A percentile compares a stretch with the other conserved stretches of the same genome.
Conservation (phyloP, 169 alveolate genomes). For the Cytauxzoon felis region DNA sequence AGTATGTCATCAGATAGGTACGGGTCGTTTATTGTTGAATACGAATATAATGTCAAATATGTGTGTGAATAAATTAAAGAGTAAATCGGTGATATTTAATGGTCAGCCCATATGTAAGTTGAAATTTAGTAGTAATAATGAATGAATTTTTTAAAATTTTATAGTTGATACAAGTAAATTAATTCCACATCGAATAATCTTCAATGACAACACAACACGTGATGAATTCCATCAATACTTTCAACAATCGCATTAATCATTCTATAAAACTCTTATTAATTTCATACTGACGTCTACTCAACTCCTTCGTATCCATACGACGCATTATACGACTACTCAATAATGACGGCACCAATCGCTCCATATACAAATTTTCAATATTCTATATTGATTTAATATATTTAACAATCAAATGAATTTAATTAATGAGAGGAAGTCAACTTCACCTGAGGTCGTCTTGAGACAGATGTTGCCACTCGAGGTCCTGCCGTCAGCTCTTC, state of each 20-base stretch:
- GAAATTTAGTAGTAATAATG: background rate
- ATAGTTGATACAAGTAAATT: constrained; percentile 30
- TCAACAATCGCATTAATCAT: background rate
- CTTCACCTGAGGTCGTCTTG: too few relatives aligned
- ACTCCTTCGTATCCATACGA: constrained; percentile 7
- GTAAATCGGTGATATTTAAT: constrained; percentile 39
- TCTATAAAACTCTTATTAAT: background rate
- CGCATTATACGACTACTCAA: constrained; percentile 1
- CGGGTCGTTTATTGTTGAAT: constrained; percentile 69
- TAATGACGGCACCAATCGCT: constrained; percentile 26
- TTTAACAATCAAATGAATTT: too few relatives aligned
- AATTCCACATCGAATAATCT: constrained; percentile 47
- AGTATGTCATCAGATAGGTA: constrained; percentile 71
- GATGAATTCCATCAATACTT: constrained; percentile 27
- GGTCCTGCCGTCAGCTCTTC: too few relatives aligned
- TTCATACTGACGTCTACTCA: background rate
- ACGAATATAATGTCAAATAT: constrained; percentile 60
- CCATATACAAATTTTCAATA: constrained; percentile 46
- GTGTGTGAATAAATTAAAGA: constrained; percentile 51
- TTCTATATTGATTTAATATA: too few relatives aligned
- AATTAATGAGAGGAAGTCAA: too few relatives aligned
- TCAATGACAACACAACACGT: constrained; percentile 32
- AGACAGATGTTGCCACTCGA: too few relatives aligned
- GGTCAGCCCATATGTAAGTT: constrained; percentile 54
- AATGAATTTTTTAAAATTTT: too few relatives aligned